Base-by-base conservation (phyloP, 1,284 basidiomycete genomes). In the Cutaneotrichosporon sp. region DNA sequence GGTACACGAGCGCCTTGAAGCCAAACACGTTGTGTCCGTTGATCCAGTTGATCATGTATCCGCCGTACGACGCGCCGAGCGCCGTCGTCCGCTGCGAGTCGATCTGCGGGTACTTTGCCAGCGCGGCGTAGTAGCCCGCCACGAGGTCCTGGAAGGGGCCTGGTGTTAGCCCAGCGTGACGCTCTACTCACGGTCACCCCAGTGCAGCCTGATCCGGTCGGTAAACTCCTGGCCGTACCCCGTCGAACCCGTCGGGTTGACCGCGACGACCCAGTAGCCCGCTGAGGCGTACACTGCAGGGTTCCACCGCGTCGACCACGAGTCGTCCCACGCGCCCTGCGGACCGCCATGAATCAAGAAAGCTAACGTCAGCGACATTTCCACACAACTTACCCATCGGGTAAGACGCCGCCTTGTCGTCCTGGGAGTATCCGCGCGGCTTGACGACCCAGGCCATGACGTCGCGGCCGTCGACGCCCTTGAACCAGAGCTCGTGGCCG, bases 241-340 rank as follows among this genome's bases (percentile, higher is more conserved):
- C 2, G 89, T 91, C 40, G 85, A 88, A 7, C 90, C 90, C 1
- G 90, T 90, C 2, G 90, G 89, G 68, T 96, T 96, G 62, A 92
- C 85, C 18, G 85, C 80, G 26, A 93, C 79, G 14, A 84, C 81
- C 62, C 92, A 84, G 72, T 93, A 94, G 0, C 90, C 79, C 45
- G 66, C 60, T 2, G 65, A 58, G 1, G 76, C 76, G 49, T 67
- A 77, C 3, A 76, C 48, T 61, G 90, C 87, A 0, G 84, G 86
- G 72, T 94, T 94, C 90, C 90, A 96, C 45, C 89, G 77, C 33
- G 83, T 88, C 2, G 83, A 85, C 88, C 89, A 90, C 55, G 81
- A 77, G 66, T 90, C 88, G 60, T 83, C 81, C 88, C 88, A 91
- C 54, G 84, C 86, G 37, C 83, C 77, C 75, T 89, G 59, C 15